Base-by-base conservation (phyloP, 208 protist species). In the Crithidia sp. region DNA sequence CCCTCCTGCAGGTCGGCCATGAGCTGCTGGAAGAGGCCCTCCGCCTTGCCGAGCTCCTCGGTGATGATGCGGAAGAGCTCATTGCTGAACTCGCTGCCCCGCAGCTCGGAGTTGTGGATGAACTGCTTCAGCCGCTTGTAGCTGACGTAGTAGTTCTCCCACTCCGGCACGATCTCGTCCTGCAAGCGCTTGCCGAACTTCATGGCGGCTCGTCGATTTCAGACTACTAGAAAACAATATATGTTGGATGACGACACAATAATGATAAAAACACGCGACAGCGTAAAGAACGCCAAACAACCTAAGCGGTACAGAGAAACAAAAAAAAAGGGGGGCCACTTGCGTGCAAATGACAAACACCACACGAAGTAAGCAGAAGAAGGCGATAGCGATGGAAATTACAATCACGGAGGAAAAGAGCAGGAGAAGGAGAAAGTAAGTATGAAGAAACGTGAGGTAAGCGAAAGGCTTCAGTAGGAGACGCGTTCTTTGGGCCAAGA, bases 181-280 rank as follows among this genome's bases (percentile, higher is more conserved):
- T 86, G 78, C 62, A 97, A 52, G 43, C 93, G 93, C 79, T 97
- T 97, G 14, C 93, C 93, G 70, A 97, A 97, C 88, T 97, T 97
- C 93, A 97, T 95, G 50, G 0, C 12, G 54, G 63, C 39, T 8
- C n/a, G 5, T 37, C 43, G 40, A 9, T 17, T 0, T 13, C 50
- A 53, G n/a, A 58, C 50, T 28, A n/a, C 28, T 28, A 2, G 28
- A 28, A 28, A 28, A 28, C 10, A 43, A 37, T 40, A 64, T 41
- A 61, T 63, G 58, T 28, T 28, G 28, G 28, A 57, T 2, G 28
- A 28, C 63, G 7, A 36, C 2, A 58, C 17, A 16, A 28, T 52
- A 49, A 0, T 65, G 7, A 71, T 3, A 45, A 19, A 64, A 57
- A 55, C 50, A 50, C 50, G 17, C n/a, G 13, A 44, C 16, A 53